Percentiles rank a stretch among this genome's conserved stretches.
Conservation (phyloP, 202 grass and related monocot species). For the Schoenoplectus tabernaemontani region DNA sequence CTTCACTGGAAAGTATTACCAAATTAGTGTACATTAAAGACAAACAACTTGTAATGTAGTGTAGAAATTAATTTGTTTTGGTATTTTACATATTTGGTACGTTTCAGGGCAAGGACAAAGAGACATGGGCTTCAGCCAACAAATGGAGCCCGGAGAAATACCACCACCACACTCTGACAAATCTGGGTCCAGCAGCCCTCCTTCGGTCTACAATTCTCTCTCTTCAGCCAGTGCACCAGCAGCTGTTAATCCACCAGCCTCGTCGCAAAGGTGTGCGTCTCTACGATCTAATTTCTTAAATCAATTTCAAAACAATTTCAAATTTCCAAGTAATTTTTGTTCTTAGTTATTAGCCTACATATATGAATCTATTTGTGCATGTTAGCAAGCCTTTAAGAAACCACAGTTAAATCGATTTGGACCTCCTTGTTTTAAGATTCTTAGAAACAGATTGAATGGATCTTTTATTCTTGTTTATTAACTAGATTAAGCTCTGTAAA, state of each 20-base stretch:
- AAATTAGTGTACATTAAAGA: neutral
- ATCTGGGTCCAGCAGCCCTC: constrained; percentile 7
- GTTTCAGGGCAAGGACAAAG: constrained; percentile 59
- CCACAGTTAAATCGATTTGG: neutral
- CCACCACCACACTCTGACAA: constrained; percentile 5
- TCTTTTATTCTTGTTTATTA: too few species aligned
- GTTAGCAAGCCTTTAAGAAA: neutral
- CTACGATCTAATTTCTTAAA: neutral
- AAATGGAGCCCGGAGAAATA: constrained; percentile 19
- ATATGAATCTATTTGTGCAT: neutral
- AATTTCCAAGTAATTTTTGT: neutral
- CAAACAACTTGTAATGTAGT: neutral
- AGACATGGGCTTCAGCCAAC: constrained; percentile 39
- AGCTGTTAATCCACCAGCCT: neutral
- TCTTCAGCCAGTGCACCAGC: neutral
- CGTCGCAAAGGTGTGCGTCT: constrained; percentile 1
- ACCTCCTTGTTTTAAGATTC: neutral
- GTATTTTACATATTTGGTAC: constrained; percentile 4
- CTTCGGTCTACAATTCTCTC: constrained; percentile 1
- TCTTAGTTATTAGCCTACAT: neutral
- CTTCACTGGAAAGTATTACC: constrained; percentile 20
- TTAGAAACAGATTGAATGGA: neutral
- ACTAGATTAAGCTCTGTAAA: neutral
- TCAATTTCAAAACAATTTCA: neutral
- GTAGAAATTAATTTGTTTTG: neutral